These are phyloP conservation scores for Populus trichocarpa DNA, from an alignment of 441 rosid genomes.

Conservation along the genomic window DNA sequence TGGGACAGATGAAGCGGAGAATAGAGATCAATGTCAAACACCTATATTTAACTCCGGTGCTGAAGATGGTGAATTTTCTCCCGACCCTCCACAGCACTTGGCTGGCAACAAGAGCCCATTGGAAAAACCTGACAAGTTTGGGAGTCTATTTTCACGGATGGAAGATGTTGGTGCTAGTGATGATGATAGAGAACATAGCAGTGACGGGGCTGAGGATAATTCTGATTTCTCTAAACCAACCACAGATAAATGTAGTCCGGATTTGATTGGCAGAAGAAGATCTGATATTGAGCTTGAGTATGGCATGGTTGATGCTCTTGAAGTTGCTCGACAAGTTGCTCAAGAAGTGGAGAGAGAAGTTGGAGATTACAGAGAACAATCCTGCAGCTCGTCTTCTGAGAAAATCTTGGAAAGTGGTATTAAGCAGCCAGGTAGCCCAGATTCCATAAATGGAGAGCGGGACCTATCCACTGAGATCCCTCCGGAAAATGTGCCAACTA, in stretches of 20 bases:
- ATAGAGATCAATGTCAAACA: constrained; percentile 27
- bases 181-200: constrained; percentile 37
- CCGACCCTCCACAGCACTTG: constrained; percentile 36
- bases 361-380: constrained; percentile 54
- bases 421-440: constrained; percentile 44
- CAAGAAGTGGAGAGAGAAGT: constrained; percentile 92
- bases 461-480: constrained; percentile 24
- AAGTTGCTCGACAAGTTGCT: constrained; percentile 81
- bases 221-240: constrained; percentile 38
- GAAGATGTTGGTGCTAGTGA: constrained; percentile 27
- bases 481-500: constrained; percentile 38
- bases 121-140: constrained; percentile 30
- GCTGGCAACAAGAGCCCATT: constrained; percentile 34
- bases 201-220: constrained; percentile 35
- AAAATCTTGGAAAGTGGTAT: constrained; percentile 45
- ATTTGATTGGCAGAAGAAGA: constrained; percentile 31
- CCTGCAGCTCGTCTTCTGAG: constrained; percentile 58
- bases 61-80: constrained; percentile 35
- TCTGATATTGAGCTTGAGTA: constrained; percentile 60
- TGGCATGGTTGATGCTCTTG: constrained; percentile 35
- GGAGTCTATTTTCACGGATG: constrained; percentile 33
- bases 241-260: constrained; percentile 33
- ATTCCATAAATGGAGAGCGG: constrained; percentile 37
- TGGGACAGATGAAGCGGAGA: constrained; percentile 27
- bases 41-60: constrained; percentile 24